These are phyloP conservation scores for Recurvomyces mirabilis DNA, from an alignment of 495 filamentous ascomycete species.

Conservation along the genomic window DNA sequence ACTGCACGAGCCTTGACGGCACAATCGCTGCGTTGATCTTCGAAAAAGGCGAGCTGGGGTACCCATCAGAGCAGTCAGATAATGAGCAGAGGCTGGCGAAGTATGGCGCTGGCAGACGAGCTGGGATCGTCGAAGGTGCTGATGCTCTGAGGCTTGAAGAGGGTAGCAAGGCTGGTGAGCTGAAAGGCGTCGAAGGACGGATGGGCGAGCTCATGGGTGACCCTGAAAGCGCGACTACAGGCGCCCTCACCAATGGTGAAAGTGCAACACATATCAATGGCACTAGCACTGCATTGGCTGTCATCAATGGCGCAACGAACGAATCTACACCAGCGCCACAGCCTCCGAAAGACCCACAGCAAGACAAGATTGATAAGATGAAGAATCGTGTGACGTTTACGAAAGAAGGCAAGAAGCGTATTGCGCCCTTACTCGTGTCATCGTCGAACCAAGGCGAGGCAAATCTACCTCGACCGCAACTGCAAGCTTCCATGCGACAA, in stretches of 20 bases:
- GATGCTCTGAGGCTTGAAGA: constrained; percentile 81
- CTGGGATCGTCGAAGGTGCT: constrained; percentile 80
- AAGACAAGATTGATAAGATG: constrained; percentile 60
- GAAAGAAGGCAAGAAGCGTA: constrained; percentile 93
- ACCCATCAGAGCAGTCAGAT: constrained; percentile 62
- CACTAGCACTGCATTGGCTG: constrained; percentile 13
- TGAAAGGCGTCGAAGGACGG: constrained; percentile 76
- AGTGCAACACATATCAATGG: constrained; percentile 28
- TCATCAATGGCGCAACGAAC: constrained; percentile 11
- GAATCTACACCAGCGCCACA: constrained; percentile 31
- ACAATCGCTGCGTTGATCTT: constrained; percentile 67
- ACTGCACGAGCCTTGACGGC: constrained; percentile 76
- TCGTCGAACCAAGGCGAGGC: constrained; percentile 70
- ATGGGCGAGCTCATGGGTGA: constrained; percentile 99
- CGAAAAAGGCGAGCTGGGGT: constrained; percentile 62
- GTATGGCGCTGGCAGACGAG: constrained; percentile 75
- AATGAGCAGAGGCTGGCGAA: constrained; percentile 88
- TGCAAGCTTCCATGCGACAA: constrained; percentile 57
- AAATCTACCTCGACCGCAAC: constrained; percentile 71
- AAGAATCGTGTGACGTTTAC: constrained; percentile 89
- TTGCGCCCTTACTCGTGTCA: constrained; percentile 83
- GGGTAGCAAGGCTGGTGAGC: constrained; percentile 78
- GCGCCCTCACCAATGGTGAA: constrained; percentile 22
- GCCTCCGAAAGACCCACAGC: constrained; percentile 39
- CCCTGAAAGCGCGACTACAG: constrained; percentile 9